phyloP scores from a whole-genome alignment of 2,329 filamentous ascomycete species.

The Botrytis tulipae region DNA sequence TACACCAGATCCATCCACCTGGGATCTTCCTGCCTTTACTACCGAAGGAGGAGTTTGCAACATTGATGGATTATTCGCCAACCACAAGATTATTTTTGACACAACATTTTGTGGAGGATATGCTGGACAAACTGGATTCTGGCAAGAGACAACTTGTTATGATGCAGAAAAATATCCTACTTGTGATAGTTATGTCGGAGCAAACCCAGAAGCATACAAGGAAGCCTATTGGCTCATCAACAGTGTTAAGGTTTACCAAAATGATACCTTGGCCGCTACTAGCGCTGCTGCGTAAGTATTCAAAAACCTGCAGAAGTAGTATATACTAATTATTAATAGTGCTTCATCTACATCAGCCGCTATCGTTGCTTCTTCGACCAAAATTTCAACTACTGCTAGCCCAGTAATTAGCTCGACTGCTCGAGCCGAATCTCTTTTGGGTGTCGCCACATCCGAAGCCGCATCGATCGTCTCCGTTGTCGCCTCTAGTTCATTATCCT shows the following conservation, averaged over 20 bases:
- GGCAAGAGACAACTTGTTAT: conserved; percentile 44
- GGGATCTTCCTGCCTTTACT: conserved; percentile 68
- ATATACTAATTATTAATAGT: conserved; percentile 8
- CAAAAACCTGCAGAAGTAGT: too few relatives aligned
- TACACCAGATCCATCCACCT: conserved; percentile 60
- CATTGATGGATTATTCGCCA: conserved; percentile 62
- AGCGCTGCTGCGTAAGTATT: conserved; percentile 38
- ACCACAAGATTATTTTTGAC: conserved; percentile 71
- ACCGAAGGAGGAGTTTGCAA: conserved; percentile 60
- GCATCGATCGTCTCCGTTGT: conserved; percentile 2
- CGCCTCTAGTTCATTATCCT: not conserved
- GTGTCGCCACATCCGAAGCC: not conserved
- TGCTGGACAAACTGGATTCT: conserved; percentile 47
- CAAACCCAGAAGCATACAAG: conserved; percentile 30
- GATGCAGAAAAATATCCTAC: conserved; percentile 44
- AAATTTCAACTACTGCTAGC: conserved; percentile 2
- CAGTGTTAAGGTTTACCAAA: conserved; percentile 33
- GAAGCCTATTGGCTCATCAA: conserved; percentile 35
- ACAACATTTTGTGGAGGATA: conserved; percentile 76
- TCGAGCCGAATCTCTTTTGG: not conserved
- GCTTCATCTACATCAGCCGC: not conserved
- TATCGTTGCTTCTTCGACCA: not conserved
- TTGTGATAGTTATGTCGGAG: conserved; percentile 33
- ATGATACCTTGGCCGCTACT: conserved; percentile 19
- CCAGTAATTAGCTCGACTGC: not conserved